phyloP scores from a whole-genome alignment of 352 stramenopile species.

The Globisporangium apiculatum region DNA sequence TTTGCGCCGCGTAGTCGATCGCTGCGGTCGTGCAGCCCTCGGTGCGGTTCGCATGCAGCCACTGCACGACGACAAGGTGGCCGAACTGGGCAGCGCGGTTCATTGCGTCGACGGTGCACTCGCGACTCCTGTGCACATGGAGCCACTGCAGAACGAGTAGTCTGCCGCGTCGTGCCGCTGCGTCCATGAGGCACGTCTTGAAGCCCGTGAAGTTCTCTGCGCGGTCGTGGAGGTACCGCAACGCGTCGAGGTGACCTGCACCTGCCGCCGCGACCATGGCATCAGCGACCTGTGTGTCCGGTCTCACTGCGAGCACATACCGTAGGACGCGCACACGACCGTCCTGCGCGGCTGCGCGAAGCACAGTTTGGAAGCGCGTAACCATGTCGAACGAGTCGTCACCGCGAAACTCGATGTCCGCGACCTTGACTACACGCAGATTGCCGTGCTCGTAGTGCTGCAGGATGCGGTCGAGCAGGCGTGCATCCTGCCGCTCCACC shows the following conservation, averaged over 20 bases:
- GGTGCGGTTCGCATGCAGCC: not conserved
- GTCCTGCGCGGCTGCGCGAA: not conserved
- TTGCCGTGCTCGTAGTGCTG: not conserved
- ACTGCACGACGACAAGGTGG: slow-evolving; percentile 1
- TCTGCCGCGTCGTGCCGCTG: not conserved
- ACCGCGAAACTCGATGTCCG: slow-evolving; percentile 7
- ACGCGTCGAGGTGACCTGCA: not conserved
- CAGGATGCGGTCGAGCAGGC: slow-evolving; percentile 5
- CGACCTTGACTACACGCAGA: slow-evolving; percentile 2
- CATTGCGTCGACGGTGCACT: slow-evolving; percentile 6
- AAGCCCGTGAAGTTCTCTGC: slow-evolving; percentile 2
- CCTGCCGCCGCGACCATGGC: slow-evolving; percentile 4
- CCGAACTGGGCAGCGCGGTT: slow-evolving; percentile 7
- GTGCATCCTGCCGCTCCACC: not conserved
- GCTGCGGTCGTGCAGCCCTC: not conserved
- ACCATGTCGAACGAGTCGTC: slow-evolving; percentile 3
- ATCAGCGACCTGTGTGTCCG: slow-evolving; percentile 2
- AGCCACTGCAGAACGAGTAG: slow-evolving; percentile 3
- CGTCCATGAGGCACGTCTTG: slow-evolving; percentile 6
- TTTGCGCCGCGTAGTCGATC: slow-evolving; percentile 4
- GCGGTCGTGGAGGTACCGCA: slow-evolving; percentile 2
- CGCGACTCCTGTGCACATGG: not conserved
- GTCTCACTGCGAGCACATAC: not conserved
- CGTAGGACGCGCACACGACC: not conserved
- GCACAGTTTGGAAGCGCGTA: not conserved